Base-by-base conservation (phyloP, 768 basidiomycete species). In the Kwoniella pini region DNA sequence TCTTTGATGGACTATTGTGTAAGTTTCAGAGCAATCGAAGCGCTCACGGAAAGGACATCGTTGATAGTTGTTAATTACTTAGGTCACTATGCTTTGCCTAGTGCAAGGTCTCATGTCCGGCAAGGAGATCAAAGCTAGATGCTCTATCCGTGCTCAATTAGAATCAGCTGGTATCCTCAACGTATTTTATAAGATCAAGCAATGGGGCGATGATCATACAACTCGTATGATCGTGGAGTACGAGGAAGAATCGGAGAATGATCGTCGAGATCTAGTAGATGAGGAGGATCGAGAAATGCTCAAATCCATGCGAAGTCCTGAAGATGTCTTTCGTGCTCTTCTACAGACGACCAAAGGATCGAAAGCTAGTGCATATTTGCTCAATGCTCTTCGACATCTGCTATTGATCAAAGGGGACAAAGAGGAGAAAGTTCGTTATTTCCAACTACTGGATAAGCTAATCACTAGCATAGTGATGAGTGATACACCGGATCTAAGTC, bases 341-440 rank as follows among this genome's bases (percentile, higher is more conserved):
- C 84, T 84, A 63, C 80, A 85, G n/a, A 87, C 84, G 75, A 87
- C 88, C n/a, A 82, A 86, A 61, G 87, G 88, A 42, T 86, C 88
- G 13, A 85, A 85, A 60, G 92, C 93, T 5, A 82, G 84, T 67
- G 87, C 89, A 64, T 87, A 94, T 75, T 89, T 99, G 76, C 81
- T 94, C 40, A 90, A 91, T n/a, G 88, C 92, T 78, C 85, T 98
- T 84, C 91, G 92, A 73, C 93, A 97, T 79, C 78, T 99, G 57
- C 82, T 97, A 19, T 85, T 98, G 66, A 89, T 98, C 66, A 85
- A 88, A 54, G 89, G 91, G 69, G 91, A 97, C 67, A 90, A 88
- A 4, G 87, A 88, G 33, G 82, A 86, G 26, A 85, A 91, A 79
- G 86, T 87, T 42, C 89, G 91, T 65, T 90, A 94, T 76, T 97